Percentiles rank a stretch among this genome's conserved stretches.
Evolutionary conservation across 2,329 filamentous ascomycete genomes (phyloP).

Genomic region (Aspergillus ustus): DNA sequence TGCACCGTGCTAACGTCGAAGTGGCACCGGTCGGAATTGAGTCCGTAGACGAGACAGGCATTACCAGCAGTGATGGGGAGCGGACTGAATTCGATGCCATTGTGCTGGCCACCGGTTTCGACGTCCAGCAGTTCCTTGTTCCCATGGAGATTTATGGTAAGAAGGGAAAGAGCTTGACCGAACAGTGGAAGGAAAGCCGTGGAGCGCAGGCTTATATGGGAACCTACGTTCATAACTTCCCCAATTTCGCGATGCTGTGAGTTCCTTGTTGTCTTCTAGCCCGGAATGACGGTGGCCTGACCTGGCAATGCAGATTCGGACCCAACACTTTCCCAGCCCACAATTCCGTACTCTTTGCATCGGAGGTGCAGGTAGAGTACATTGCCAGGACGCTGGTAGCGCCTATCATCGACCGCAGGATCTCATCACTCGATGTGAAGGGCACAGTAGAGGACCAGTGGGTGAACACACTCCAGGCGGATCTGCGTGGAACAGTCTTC

Average conservation of each 20-base stretch:
- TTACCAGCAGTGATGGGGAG: slow-evolving; percentile 19
- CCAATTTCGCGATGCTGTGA: slow-evolving; percentile 32
- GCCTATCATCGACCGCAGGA: slow-evolving; percentile 39
- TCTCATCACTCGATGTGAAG: slow-evolving; percentile 30
- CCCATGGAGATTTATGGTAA: slow-evolving; percentile 38
- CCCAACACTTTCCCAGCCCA: slow-evolving; percentile 36
- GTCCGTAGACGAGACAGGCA: slow-evolving; percentile 20
- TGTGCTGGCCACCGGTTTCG: slow-evolving; percentile 42
- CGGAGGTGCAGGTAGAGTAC: slow-evolving; percentile 38
- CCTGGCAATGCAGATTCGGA: slow-evolving; percentile 17
- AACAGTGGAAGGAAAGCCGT: slow-evolving; percentile 34
- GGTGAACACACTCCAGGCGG: slow-evolving; percentile 36
- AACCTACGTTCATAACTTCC: slow-evolving; percentile 32
- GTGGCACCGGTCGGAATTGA: slow-evolving; percentile 19
- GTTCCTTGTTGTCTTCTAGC: neutral
- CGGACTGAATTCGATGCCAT: slow-evolving; percentile 35
- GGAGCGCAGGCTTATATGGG: slow-evolving; percentile 40
- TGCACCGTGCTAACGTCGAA: slow-evolving; percentile 18
- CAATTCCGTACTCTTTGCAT: slow-evolving; percentile 39
- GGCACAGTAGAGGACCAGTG: slow-evolving; percentile 31
- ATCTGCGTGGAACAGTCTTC: slow-evolving; percentile 41
- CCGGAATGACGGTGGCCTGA: neutral
- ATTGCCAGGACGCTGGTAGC: slow-evolving; percentile 33
- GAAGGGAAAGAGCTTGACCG: slow-evolving; percentile 24
- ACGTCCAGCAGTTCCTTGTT: slow-evolving; percentile 40